phyloP scores from a whole-genome alignment of 495 filamentous ascomycete genomes.

The Trichoderma gamsii region DNA sequence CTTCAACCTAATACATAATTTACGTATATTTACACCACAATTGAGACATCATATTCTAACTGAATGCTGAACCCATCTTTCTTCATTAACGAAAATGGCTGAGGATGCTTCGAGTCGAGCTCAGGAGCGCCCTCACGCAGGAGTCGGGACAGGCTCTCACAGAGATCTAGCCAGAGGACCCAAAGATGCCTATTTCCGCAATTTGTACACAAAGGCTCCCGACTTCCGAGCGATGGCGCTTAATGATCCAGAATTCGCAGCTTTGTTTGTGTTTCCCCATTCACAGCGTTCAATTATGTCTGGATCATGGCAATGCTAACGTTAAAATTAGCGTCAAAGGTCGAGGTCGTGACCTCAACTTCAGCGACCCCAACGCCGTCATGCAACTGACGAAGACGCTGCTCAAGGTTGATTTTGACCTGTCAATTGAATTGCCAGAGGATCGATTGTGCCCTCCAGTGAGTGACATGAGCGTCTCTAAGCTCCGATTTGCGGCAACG shows the following conservation, averaged over 20 bases:
- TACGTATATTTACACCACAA: too few relatives aligned
- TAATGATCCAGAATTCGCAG: slow-evolving; percentile 25
- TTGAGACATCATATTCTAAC: too few relatives aligned
- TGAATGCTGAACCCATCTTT: too few relatives aligned
- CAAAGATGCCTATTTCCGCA: slow-evolving; percentile 25
- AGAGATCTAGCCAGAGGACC: not conserved
- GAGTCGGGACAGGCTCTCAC: not conserved
- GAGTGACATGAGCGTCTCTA: slow-evolving; percentile 21
- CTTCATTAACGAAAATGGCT: too few relatives aligned
- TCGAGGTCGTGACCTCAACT: slow-evolving; percentile 69
- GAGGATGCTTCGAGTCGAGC: not conserved
- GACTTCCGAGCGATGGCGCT: slow-evolving; percentile 26
- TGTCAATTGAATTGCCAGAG: slow-evolving; percentile 62
- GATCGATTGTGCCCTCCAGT: slow-evolving; percentile 90
- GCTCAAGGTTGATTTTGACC: slow-evolving; percentile 65
- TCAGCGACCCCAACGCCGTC: slow-evolving; percentile 69
- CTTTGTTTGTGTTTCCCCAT: slow-evolving; percentile 15
- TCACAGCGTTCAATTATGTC: not conserved
- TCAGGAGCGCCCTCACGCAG: not conserved
- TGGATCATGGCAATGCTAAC: not conserved
- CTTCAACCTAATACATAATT: too few relatives aligned
- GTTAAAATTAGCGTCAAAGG: slow-evolving; percentile 40
- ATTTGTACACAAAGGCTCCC: slow-evolving; percentile 24
- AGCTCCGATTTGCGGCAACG: not conserved
- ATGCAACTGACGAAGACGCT: slow-evolving; percentile 78